These are phyloP conservation scores for Ceratocystis huliohia DNA, from an alignment of 2,329 filamentous ascomycete species.

Conservation along the genomic window DNA sequence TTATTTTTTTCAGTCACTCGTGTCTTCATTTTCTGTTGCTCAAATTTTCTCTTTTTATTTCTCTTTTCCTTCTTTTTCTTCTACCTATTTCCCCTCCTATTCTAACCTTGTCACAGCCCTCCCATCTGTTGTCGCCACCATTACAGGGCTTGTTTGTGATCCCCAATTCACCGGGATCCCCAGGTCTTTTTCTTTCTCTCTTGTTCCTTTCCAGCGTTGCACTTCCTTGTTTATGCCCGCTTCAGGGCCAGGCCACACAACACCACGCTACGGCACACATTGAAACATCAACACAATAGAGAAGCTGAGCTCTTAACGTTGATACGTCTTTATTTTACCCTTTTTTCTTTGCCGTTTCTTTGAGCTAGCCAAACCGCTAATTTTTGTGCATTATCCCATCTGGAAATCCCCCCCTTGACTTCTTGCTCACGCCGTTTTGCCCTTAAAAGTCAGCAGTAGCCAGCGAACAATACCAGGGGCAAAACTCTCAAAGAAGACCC, in stretches of 20 bases:
- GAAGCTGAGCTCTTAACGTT: not conserved
- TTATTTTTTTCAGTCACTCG: not conserved
- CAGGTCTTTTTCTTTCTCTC: too few relatives aligned
- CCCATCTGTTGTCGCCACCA: not conserved
- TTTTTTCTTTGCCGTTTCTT: not conserved
- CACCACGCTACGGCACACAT: not conserved
- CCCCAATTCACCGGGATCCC: not conserved
- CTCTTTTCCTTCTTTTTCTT: not conserved
- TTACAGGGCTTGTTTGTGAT: not conserved
- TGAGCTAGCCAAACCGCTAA: too few relatives aligned
- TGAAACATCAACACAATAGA: not conserved
- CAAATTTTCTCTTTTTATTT: not conserved
- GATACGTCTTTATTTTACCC: not conserved
- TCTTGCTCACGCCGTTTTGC: not conserved
- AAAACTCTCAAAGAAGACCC: not conserved
- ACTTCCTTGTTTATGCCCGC: not conserved
- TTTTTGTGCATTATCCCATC: too few relatives aligned
- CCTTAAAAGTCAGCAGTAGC: not conserved
- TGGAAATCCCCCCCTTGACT: too few relatives aligned
- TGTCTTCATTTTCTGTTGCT: not conserved
- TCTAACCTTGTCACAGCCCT: not conserved
- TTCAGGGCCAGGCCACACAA: not conserved
- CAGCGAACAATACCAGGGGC: not conserved
- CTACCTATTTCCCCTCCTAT: not conserved
- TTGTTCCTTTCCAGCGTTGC: constrained; percentile 1